These are phyloP conservation scores for Lentinula raphanica DNA, from an alignment of 768 basidiomycete species.

Conservation along the genomic window DNA sequence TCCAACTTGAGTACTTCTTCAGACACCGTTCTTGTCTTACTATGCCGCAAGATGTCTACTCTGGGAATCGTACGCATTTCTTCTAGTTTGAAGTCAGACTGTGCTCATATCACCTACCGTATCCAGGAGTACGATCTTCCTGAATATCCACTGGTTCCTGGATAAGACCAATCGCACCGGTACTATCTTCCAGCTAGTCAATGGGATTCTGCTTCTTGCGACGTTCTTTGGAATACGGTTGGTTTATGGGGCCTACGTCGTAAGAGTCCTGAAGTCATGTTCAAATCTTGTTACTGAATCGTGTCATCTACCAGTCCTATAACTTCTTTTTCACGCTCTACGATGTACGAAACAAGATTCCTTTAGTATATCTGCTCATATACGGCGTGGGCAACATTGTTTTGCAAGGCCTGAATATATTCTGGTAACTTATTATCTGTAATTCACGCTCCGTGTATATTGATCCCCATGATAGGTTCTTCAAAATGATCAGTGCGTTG, in stretches of 20 bases:
- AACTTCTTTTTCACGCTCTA: slow-evolving; percentile 60
- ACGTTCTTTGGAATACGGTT: slow-evolving; percentile 71
- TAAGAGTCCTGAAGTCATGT: slow-evolving; percentile 19
- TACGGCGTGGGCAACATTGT: slow-evolving; percentile 58
- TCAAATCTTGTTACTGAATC: slow-evolving; percentile 1
- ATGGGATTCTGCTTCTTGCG: slow-evolving; percentile 60
- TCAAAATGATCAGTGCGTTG: slow-evolving; percentile 65
- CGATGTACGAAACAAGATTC: slow-evolving; percentile 48
- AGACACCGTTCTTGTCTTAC: slow-evolving; percentile 77
- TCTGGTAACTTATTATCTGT: slow-evolving; percentile 49
- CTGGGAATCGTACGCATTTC: slow-evolving; percentile 64
- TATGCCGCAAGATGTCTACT: slow-evolving; percentile 73
- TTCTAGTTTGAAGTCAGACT: background rate
- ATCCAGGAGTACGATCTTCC: slow-evolving; percentile 72
- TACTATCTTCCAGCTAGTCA: slow-evolving; percentile 59
- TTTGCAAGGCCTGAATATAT: slow-evolving; percentile 70
- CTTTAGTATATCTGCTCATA: slow-evolving; percentile 42
- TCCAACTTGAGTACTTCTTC: slow-evolving; percentile 6
- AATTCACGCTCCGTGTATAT: background rate
- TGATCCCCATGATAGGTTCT: slow-evolving; percentile 48
- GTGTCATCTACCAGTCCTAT: slow-evolving; percentile 42
- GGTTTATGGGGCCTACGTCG: slow-evolving; percentile 57
- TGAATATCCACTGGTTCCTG: slow-evolving; percentile 84
- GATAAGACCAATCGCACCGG: slow-evolving; percentile 76
- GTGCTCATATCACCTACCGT: background rate